These are phyloP conservation scores for Schizochytrium sp. DNA, from an alignment of 108 stramenopile genomes.

Conservation along the genomic window DNA sequence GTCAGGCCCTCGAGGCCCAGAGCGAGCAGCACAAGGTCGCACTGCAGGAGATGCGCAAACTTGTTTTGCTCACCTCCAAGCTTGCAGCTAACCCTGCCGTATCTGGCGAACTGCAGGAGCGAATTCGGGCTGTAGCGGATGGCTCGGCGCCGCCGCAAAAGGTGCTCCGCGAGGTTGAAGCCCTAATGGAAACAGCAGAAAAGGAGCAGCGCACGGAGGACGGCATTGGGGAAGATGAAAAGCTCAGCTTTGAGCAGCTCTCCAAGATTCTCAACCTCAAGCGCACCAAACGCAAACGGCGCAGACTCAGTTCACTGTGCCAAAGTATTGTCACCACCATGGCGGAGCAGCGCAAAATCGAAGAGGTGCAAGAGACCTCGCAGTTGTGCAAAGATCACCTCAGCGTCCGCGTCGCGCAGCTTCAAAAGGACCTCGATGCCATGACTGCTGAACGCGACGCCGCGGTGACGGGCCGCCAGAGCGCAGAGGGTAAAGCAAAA, in stretches of 20 bases:
- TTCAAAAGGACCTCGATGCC: background rate
- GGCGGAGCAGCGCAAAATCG: background rate
- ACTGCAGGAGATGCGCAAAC: background rate
- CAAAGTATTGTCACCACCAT: background rate
- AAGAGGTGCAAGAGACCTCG: background rate
- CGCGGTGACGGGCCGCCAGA: too few relatives aligned
- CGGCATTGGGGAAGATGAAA: background rate
- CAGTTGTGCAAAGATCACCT: background rate
- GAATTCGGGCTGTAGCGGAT: background rate
- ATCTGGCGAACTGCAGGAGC: background rate
- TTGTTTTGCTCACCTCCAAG: background rate
- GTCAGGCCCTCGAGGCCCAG: background rate
- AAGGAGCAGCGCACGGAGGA: background rate
- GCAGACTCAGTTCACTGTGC: background rate
- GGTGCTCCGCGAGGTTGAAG: background rate
- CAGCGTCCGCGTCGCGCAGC: background rate
- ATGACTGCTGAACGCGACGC: background rate
- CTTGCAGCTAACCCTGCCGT: background rate
- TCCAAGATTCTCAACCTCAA: conserved; percentile 1
- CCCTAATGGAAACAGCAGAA: background rate
- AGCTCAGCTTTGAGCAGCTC: background rate
- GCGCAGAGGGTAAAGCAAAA: too few relatives aligned
- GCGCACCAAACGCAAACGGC: background rate
- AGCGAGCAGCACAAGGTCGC: background rate
- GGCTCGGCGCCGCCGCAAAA: background rate